A percentile compares a stretch with the other conserved stretches of the same genome.
Evolutionary conservation across 2,329 filamentous ascomycete species (phyloP).

Genomic region (Gnomoniopsis sp.): DNA sequence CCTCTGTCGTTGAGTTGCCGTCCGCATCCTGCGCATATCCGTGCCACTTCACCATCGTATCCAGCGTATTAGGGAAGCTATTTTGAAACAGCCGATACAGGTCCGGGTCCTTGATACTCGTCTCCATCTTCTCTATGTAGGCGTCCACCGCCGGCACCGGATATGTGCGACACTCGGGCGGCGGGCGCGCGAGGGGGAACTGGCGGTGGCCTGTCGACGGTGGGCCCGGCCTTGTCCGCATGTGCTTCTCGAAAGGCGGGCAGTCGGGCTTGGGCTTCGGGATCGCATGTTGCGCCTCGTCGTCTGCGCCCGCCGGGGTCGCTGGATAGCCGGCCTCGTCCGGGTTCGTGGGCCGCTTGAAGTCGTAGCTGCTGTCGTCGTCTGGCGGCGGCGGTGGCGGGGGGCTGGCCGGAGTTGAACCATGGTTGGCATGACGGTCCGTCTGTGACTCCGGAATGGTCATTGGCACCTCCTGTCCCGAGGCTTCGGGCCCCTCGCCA

Average conservation of each 20-base stretch:
- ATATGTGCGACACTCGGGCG: slow-evolving; percentile 67
- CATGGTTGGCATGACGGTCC: not conserved
- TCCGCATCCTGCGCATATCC: slow-evolving; percentile 45
- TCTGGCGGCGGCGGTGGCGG: not conserved
- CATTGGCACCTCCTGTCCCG: not conserved
- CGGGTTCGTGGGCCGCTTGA: slow-evolving; percentile 4
- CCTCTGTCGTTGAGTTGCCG: slow-evolving; percentile 41
- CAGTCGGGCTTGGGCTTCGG: slow-evolving; percentile 17
- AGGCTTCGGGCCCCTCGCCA: not conserved
- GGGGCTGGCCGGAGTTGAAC: not conserved
- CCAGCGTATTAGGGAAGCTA: slow-evolving; percentile 77
- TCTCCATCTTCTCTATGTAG: slow-evolving; percentile 49
- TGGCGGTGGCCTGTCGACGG: slow-evolving; percentile 26
- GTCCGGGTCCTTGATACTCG: slow-evolving; percentile 50
- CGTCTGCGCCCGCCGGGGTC: not conserved
- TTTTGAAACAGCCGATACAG: slow-evolving; percentile 80
- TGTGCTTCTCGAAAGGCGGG: slow-evolving; percentile 23
- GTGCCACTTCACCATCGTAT: slow-evolving; percentile 79
- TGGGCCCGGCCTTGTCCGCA: slow-evolving; percentile 24
- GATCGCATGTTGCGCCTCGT: not conserved
- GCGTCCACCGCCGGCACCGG: slow-evolving; percentile 65
- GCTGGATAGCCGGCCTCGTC: slow-evolving; percentile 4
- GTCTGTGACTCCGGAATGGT: not conserved
- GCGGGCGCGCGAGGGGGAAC: slow-evolving; percentile 48
- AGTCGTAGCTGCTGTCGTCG: slow-evolving; percentile 6